Evolutionary conservation across 2,329 filamentous ascomycete species (phyloP), one percentile per base, ranked within the genome.

Genomic region (Claviceps purpurea): DNA sequence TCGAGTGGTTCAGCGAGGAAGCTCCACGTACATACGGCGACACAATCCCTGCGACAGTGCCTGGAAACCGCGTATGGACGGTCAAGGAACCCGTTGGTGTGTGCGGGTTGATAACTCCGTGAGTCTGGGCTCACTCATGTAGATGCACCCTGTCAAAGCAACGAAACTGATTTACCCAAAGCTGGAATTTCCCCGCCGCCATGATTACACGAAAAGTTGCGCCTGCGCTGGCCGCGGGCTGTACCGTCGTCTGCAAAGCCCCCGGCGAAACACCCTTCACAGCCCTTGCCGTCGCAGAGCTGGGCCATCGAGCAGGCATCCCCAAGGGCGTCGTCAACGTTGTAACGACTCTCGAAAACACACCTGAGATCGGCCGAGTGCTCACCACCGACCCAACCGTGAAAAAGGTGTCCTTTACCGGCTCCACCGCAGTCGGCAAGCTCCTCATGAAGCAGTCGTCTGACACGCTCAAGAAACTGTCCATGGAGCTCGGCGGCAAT

Each of bases 351-450:
- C 69, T 86, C 4, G 71, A 84, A 51, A 93, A 95, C 68, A 96
- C 89, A 0, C 75, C 84, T 13, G 82, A 84, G 58, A 78, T 97
- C 3, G 91, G 91, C 52, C 74, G 84, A 65, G 70, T 80, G 20
- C 75, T 97, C 52, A 94, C 89, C 11, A 85, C 85, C 0, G 63
- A 67, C 61, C 79, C 85, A 3, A 81, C 76, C 2, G 75, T 98
- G 57, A 85, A 85, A 65, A 97, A 97, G 69, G 78, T 97, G 44
- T 95, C 89, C 14, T 98, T 98, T 68, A 97, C 93, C 1, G 93
- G 93, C 49, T 96, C 70, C 22, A 85, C 82, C 0, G 68, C 64
- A 45, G 81, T 85, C 40, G 82, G 82, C 37, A 84, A 84, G 65
- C 74, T 84, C 6, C 79, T 98, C 51, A 95, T 96, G 89, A 86